Percentiles rank a stretch among this genome's conserved stretches.
These are phyloP conservation scores for Cytospora piceicola DNA, from an alignment of 2,329 filamentous ascomycete genomes.

Conservation along the genomic window DNA sequence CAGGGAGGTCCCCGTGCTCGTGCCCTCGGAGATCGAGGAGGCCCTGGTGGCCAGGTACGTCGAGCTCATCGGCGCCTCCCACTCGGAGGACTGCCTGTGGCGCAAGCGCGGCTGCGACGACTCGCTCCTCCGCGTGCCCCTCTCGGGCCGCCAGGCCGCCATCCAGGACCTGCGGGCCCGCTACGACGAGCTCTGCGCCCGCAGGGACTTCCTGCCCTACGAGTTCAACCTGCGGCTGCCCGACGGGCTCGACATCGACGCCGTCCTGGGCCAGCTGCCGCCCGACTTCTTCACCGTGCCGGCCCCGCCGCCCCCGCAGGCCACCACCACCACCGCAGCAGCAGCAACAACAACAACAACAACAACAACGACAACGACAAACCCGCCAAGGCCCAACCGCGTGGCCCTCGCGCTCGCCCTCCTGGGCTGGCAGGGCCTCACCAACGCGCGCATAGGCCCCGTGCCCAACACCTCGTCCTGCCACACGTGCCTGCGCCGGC, in stretches of 20 bases:
- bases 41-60: slow-evolving; percentile 77
- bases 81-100: slow-evolving; percentile 86
- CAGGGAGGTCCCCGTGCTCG: slow-evolving; percentile 55
- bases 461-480: slow-evolving; percentile 78
- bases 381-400: slow-evolving; percentile 52
- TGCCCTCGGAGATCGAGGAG: slow-evolving; percentile 66
- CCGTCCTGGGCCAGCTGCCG: slow-evolving; percentile 54
- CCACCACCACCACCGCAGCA: too few relatives aligned
- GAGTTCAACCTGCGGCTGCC: slow-evolving; percentile 64
- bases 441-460: slow-evolving; percentile 56
- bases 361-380: slow-evolving; percentile 2
- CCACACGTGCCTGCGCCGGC: slow-evolving; percentile 80
- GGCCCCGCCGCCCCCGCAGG: slow-evolving; percentile 40
- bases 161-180: slow-evolving; percentile 63
- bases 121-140: slow-evolving; percentile 62
- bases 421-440: slow-evolving; percentile 75
- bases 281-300: slow-evolving; percentile 57
- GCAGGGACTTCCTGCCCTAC: slow-evolving; percentile 62
- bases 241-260: slow-evolving; percentile 54
- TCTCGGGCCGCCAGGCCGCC: slow-evolving; percentile 64
- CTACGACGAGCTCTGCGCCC: slow-evolving; percentile 64
- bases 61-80: slow-evolving; percentile 72
- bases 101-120: slow-evolving; percentile 83
- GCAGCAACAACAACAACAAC: slow-evolving; percentile 30
- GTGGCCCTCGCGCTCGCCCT: slow-evolving; percentile 71